Evolutionary conservation across 2,329 filamentous ascomycete genomes (phyloP).

Genomic region (Xylariaceae sp.): DNA sequence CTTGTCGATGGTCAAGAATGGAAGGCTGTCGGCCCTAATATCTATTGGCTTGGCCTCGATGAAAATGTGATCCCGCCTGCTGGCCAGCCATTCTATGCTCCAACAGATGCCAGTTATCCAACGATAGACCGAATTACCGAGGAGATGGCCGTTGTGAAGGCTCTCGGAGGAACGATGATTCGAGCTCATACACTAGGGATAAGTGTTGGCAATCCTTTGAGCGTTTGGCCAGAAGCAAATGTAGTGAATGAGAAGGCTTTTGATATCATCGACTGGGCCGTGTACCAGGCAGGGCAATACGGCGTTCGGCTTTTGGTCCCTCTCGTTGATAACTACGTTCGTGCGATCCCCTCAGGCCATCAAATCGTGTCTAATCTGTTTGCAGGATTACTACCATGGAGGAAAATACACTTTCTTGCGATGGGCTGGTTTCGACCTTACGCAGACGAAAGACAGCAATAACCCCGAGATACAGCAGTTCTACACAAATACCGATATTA

Average conservation of each 20-base stretch:
- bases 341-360: conserved; percentile 1
- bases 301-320: conserved; percentile 43
- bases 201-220: conserved; percentile 45
- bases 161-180: conserved; percentile 43
- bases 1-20: conserved; percentile 36
- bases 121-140: conserved; percentile 43
- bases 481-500: conserved; percentile 41
- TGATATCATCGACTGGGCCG: conserved; percentile 44
- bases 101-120: conserved; percentile 42
- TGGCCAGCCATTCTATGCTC: conserved; percentile 42
- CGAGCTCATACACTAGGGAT: conserved; percentile 44
- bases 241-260: conserved; percentile 42
- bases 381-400: conserved; percentile 47
- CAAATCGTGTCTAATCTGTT: conserved; percentile 6
- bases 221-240: conserved; percentile 37
- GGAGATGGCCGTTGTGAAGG: conserved; percentile 40
- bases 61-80: conserved; percentile 44
- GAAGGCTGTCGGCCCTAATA: conserved; percentile 44
- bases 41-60: conserved; percentile 49
- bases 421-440: conserved; percentile 42
- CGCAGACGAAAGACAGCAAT: conserved; percentile 29
- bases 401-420: conserved; percentile 47
- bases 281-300: conserved; percentile 42
- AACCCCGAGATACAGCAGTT: conserved; percentile 42
- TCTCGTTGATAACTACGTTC: conserved; percentile 43